phyloP scores from a whole-genome alignment of 1,284 basidiomycete genomes.

The Chalciporus sp. region DNA sequence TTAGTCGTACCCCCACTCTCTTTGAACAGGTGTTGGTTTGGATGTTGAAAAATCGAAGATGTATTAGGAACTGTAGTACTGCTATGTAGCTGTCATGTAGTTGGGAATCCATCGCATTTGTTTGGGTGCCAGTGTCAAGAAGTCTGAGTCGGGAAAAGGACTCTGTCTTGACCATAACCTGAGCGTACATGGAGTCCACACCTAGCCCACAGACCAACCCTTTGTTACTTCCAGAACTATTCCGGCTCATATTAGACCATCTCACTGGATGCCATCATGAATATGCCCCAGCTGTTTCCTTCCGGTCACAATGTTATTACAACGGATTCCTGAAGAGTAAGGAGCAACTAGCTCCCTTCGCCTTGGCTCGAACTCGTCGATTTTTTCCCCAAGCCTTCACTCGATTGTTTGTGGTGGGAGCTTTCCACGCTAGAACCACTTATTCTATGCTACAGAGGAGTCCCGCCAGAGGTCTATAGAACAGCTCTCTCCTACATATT shows the following conservation, averaged over 20 bases:
- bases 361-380: slow-evolving; percentile 1
- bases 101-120: neutral
- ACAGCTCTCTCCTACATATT: too few relatives aligned
- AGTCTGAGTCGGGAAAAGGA: too few relatives aligned
- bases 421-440: too few relatives aligned
- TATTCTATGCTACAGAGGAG: too few relatives aligned
- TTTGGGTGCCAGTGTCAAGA: too few relatives aligned
- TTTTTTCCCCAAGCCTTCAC: neutral
- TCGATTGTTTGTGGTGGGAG: too few relatives aligned
- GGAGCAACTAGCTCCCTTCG: neutral
- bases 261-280: neutral
- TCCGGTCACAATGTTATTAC: too few relatives aligned
- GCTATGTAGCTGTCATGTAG: neutral
- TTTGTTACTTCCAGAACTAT: neutral
- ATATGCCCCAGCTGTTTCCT: too few relatives aligned
- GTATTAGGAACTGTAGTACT: neutral
- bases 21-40: slow-evolving; percentile 32
- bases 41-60: neutral
- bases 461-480: too few relatives aligned
- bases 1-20: slow-evolving; percentile 21
- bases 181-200: too few relatives aligned
- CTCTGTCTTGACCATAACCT: too few relatives aligned
- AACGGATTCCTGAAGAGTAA: too few relatives aligned
- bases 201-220: neutral
- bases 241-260: neutral